These are phyloP conservation scores for Geotrichum restrictum DNA, from an alignment of 1,139 yeast genomes.

Conservation along the genomic window DNA sequence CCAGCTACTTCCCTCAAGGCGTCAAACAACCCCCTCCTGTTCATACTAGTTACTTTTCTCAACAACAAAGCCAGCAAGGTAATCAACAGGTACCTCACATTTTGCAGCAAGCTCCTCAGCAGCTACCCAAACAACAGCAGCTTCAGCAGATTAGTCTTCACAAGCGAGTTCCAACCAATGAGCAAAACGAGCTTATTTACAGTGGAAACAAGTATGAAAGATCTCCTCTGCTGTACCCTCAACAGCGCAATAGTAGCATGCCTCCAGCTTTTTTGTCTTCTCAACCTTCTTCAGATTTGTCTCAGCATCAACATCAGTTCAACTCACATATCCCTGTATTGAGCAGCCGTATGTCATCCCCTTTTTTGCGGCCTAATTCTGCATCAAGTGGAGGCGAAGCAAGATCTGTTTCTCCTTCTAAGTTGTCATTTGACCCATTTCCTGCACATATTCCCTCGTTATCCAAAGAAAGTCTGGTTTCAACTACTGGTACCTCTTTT, in stretches of 20 bases:
- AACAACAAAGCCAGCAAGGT: background rate
- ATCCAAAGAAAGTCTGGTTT: constrained; percentile 5
- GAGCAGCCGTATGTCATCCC: constrained; percentile 10
- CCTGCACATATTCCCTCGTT: background rate
- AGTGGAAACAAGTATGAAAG: background rate
- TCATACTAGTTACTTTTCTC: too few species aligned
- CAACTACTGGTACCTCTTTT: constrained; percentile 7
- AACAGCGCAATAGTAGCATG: constrained; percentile 18
- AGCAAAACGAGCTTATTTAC: background rate
- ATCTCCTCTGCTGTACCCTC: constrained; percentile 2
- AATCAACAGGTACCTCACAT: background rate
- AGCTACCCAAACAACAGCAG: background rate
- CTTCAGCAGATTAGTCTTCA: constrained; percentile 6
- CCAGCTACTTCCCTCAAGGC: background rate
- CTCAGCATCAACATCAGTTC: background rate
- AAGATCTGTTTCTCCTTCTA: constrained; percentile 12
- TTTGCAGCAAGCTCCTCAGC: background rate
- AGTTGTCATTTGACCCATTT: constrained; percentile 6
- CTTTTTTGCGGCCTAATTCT: constrained; percentile 13
- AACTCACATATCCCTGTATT: background rate
- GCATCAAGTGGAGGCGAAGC: constrained; percentile 6
- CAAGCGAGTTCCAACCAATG: constrained; percentile 4
- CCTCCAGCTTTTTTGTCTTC: constrained; percentile 15
- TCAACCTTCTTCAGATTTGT: background rate
- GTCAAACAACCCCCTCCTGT: too few species aligned